Conservation (phyloP, 2,329 filamentous ascomycete species). For the Phialophora chinensis region DNA sequence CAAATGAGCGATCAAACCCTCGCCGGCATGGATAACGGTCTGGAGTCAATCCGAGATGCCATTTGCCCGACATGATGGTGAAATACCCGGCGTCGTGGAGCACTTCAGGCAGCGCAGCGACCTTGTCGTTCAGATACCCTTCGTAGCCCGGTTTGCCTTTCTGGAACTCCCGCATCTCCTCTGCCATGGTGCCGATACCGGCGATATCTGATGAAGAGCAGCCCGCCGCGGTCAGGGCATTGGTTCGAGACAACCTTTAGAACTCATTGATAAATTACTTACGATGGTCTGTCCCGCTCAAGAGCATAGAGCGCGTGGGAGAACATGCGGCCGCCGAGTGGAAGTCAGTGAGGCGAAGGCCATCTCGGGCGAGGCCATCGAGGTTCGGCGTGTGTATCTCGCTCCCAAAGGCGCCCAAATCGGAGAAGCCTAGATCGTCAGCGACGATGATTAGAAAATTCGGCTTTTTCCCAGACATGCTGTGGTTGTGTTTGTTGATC, state of each 20-base stretch:
- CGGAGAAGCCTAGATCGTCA: conserved; percentile 40
- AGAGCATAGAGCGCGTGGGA: conserved; percentile 44
- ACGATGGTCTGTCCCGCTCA: conserved; percentile 42
- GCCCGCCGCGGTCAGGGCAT: conserved; percentile 12
- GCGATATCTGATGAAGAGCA: conserved; percentile 41
- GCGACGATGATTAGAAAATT: not conserved
- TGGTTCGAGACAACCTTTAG: not conserved
- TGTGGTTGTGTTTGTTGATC: too few species aligned
- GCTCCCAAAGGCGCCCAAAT: conserved; percentile 40
- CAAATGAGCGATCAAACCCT: conserved; percentile 42
- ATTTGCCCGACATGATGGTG: conserved; percentile 47
- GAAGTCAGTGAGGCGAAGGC: conserved; percentile 41
- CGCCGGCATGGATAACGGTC: conserved; percentile 40
- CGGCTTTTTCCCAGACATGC: not conserved
- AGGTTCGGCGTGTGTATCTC: conserved; percentile 43
- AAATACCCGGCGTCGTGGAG: conserved; percentile 45
- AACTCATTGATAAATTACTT: not conserved
- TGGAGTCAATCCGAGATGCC: conserved; percentile 45
- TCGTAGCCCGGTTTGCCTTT: conserved; percentile 42
- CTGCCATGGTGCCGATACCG: conserved; percentile 43
- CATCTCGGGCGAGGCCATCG: conserved; percentile 32
- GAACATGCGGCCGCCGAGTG: conserved; percentile 43
- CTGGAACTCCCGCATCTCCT: conserved; percentile 35
- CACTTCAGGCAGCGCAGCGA: conserved; percentile 45
- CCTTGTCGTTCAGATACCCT: conserved; percentile 22